Base-by-base conservation (phyloP, 1,139 yeast genomes). In the Pichiaceae sp. region DNA sequence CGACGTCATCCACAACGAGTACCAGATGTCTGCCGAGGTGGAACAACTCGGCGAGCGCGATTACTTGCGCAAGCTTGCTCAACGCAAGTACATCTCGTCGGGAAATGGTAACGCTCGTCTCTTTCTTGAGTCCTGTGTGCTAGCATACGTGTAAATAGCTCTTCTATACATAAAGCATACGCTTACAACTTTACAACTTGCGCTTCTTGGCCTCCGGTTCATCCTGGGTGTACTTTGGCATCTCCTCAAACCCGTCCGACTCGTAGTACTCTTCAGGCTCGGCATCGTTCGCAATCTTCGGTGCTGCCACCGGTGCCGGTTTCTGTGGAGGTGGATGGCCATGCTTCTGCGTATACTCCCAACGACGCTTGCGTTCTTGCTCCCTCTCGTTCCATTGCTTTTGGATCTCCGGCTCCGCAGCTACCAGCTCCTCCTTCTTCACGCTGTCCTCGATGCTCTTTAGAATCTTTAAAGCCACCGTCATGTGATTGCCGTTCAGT, bases 401-500 rank as follows among this genome's bases (percentile, higher is more conserved):
- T 35, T 65, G 64, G 20, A 78, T 75, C 29, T 57, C 60, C 0
- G 62, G 59, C 23, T 68, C 66, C 2, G 67, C 59, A 17, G 64
- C 72, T 7, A 74, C 62, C 31, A 91, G 63, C 47, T 89, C 95
- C 39, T 84, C 82, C 45, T 82, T 78, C 16, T 75, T 68, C 2
- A 91, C 96, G 1, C 93, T 83, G 58, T 91, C 98, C 45, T 76
- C 74, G 35, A 93, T 91, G 54, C 95, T 81, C 44, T 78, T 75
- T 36, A 89, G 61, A 31, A 91, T 89, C 52, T 82, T 89, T 41
- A 76, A 78, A 12, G 87, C 96, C 17, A 84, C 86, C 16, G 78
- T 65, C 4, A 77, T 59, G 57, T 86, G 95, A 56, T 93, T 93
- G 9, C 95, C 97, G 52, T 83, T 81, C 18, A 74, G 61, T 55